These are phyloP conservation scores for Omphalea diandra DNA, from an alignment of 441 rosid species.

Conservation along the genomic window DNA sequence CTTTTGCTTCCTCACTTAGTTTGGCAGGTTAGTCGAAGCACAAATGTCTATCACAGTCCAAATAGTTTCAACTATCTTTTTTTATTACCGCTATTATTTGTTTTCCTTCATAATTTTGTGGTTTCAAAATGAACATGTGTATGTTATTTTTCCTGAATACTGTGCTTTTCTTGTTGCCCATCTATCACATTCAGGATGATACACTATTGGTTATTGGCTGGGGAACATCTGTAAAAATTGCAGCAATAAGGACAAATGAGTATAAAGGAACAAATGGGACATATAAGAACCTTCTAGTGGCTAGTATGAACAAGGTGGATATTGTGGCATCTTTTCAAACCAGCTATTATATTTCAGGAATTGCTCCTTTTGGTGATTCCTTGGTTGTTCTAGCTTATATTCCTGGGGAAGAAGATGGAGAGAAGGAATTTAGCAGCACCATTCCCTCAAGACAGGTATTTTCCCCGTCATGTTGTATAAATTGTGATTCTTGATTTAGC, in stretches of 20 bases:
- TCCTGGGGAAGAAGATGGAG: slow-evolving; percentile 80
- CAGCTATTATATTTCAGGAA: slow-evolving; percentile 97
- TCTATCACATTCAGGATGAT: slow-evolving; percentile 61
- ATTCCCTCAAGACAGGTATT: slow-evolving; percentile 87
- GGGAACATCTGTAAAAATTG: slow-evolving; percentile 93
- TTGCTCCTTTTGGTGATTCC: slow-evolving; percentile 99
- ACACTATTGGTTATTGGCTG: slow-evolving; percentile 94
- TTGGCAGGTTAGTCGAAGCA: slow-evolving; percentile 81
- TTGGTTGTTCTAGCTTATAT: slow-evolving; percentile 97
- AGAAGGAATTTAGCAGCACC: slow-evolving; percentile 71
- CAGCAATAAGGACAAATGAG: slow-evolving; percentile 70
- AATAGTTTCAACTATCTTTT: slow-evolving; percentile 11
- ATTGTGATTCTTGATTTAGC: not conserved
- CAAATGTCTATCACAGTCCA: not conserved
- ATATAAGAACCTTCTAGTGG: slow-evolving; percentile 46
- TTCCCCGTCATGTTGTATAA: slow-evolving; percentile 6
- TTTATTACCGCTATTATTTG: not conserved
- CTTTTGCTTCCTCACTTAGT: slow-evolving; percentile 92
- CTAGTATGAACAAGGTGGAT: slow-evolving; percentile 84
- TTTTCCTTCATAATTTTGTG: not conserved
- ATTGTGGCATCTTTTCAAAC: slow-evolving; percentile 98
- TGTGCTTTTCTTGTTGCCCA: slow-evolving; percentile 18
- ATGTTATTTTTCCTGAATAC: slow-evolving; percentile 2
- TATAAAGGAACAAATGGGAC: slow-evolving; percentile 66
- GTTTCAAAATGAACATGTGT: not conserved